Base-by-base conservation (phyloP, 2,329 filamentous ascomycete genomes). In the Verticillium albo-atrum region DNA sequence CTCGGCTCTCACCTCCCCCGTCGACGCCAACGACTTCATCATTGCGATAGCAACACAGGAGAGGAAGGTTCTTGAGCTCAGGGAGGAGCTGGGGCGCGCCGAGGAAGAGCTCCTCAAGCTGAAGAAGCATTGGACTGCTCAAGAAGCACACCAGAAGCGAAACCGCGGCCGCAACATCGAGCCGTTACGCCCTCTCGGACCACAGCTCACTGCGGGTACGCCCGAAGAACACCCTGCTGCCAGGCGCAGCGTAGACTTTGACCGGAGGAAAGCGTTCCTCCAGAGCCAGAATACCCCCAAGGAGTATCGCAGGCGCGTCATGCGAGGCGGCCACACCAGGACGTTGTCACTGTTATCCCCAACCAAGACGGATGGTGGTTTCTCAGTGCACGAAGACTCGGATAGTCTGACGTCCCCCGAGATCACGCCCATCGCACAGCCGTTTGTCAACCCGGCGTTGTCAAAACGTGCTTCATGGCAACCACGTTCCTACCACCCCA, bases 1-100 rank as follows among this genome's bases (percentile, higher is more conserved):
- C 54, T 75, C 79, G 1, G 70, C 67, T 7, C 58, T 78, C 28
- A 68, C 72, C 47, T 78, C 78, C 1, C 82, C 82, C 1, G 74
- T 77, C 37, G 85, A 88, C 62, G 78, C 85, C 56, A 83, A 82
- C 68, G 81, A 88, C 56, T 90, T 97, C 68, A 87, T 99, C 65
- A 93, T 92, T 62, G 90, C 93, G 60, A 89, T 99, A 68, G 95
- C 95, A 52, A 88, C 91, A 15, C 93, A 98, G 75, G 95, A 99
- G 77, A 84, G 95, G 60, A 88, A 87, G 65, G 94, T 99, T 2
- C 77, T 99, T 60, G 95, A 98, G 75, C 79, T 99, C 57, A 89
- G 88, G 61, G 95, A 99, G 72, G 94, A 98, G 73, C 79, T 99
- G n/a, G 78, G 80, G 26, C 88, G 88, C 61, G 94, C 95, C 6